Conservation (phyloP, 2,329 filamentous ascomycete species). For the Plenodomus tracheiphilus region DNA sequence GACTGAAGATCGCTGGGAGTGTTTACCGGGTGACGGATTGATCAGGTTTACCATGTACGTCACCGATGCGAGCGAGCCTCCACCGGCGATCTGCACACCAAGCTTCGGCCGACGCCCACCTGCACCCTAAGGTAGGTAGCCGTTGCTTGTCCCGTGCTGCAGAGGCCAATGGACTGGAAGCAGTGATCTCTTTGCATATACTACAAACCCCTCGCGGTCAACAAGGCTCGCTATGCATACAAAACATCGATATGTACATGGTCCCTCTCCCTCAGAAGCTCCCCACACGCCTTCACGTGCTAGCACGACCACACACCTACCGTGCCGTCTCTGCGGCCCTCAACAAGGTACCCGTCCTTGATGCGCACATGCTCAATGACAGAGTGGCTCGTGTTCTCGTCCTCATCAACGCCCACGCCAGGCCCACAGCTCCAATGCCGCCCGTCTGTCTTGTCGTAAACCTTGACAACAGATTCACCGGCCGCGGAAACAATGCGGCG, state of each 20-base stretch:
- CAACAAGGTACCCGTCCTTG: slow-evolving; percentile 90
- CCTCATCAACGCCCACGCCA: slow-evolving; percentile 68
- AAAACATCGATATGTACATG: slow-evolving; percentile 17
- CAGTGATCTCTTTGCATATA: not conserved
- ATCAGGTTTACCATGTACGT: slow-evolving; percentile 23
- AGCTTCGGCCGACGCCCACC: slow-evolving; percentile 1
- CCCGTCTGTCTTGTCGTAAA: slow-evolving; percentile 96
- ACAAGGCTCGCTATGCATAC: slow-evolving; percentile 15
- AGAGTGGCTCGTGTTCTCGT: slow-evolving; percentile 59
- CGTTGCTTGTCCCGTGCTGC: too few relatives aligned
- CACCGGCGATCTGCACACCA: not conserved
- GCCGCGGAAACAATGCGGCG: slow-evolving; percentile 88
- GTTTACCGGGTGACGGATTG: slow-evolving; percentile 21
- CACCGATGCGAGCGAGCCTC: slow-evolving; percentile 1
- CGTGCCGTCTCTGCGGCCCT: slow-evolving; percentile 83
- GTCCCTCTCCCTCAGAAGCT: not conserved
- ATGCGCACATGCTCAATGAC: slow-evolving; percentile 82
- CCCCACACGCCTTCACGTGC: not conserved
- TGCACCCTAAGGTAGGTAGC: too few relatives aligned
- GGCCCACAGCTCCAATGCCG: slow-evolving; percentile 96
- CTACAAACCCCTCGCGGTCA: slow-evolving; percentile 15
- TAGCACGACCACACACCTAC: slow-evolving; percentile 77
- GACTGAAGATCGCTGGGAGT: slow-evolving; percentile 8
- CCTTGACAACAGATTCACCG: slow-evolving; percentile 91
- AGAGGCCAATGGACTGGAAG: slow-evolving; percentile 5